Evolutionary conservation across 2,329 filamentous ascomycete genomes (phyloP).

Genomic region (Fusarium globosum): DNA sequence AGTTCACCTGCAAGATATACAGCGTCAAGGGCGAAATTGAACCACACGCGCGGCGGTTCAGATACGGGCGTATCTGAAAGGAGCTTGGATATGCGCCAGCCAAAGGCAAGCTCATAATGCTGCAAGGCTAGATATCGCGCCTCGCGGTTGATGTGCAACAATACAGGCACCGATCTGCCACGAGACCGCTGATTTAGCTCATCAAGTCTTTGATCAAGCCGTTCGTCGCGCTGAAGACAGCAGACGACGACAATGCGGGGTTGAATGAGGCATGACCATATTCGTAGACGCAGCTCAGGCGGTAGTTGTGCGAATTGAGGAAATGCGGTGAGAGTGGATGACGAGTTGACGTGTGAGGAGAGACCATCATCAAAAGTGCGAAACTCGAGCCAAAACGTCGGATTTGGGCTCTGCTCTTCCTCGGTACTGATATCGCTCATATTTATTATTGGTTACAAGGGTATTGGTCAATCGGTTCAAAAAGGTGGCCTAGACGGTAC

Average conservation of each 20-base stretch:
- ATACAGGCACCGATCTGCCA: constrained; percentile 50
- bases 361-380: constrained; percentile 57
- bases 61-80: constrained; percentile 50
- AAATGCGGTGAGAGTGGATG: constrained; percentile 44
- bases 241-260: constrained; percentile 59
- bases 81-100: constrained; percentile 58
- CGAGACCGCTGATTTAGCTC: constrained; percentile 44
- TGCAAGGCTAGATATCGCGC: constrained; percentile 54
- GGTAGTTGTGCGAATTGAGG: constrained; percentile 56
- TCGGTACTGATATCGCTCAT: constrained; percentile 39
- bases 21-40: constrained; percentile 61
- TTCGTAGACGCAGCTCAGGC: constrained; percentile 59
- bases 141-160: constrained; percentile 59
- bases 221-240: constrained; percentile 52
- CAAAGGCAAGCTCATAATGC: constrained; percentile 60
- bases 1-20: constrained; percentile 61
- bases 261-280: constrained; percentile 59
- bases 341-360: constrained; percentile 18
- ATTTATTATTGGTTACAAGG: neutral
- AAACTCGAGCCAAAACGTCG: constrained; percentile 60
- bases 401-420: constrained; percentile 42
- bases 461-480: constrained; percentile 13
- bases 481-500: neutral
- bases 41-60: constrained; percentile 56
- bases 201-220: constrained; percentile 44